Evolutionary conservation across 768 basidiomycete species (phyloP), one percentile per base, ranked within the genome.

Genomic region (Ephemerocybe angulata): DNA sequence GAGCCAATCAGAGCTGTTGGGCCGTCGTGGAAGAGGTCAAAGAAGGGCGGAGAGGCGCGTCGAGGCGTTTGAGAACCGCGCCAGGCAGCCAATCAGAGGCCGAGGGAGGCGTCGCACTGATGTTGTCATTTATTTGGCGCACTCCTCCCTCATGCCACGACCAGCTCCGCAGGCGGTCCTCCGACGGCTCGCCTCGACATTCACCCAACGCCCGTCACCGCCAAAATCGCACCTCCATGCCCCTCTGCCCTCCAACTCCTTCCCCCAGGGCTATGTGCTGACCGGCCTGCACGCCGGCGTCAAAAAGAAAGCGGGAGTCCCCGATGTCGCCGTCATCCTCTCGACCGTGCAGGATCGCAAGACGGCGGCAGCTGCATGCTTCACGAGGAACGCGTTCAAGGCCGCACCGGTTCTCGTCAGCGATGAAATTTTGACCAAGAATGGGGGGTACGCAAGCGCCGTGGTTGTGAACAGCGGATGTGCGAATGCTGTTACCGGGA

Each of bases 401-500:
- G 97, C 97, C 2, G 93, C 96, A 0, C 97, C 97, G 1, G 95
- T 98, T 13, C 66, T 88, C 43, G 93, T 98, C 47, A 91, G 87
- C 3, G 82, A 89, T 55, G 79, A 94, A 28, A 80, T 98, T 17
- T 73, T 99, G 30, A 72, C 76, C n/a, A 65, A 70, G 17, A 82
- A 78, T 21, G 73, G 71, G 0, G 94, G 94, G 2, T 74, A 87
- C 27, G 93, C 87, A 0, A 80, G 90, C 5, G 87, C 81, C 0
- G 67, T 98, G n/a, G 88, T 98, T 60, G 87, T 98, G 46, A 99
- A 97, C 75, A 90, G 89, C 60, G 97, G 96, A 1, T 97, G 96
- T 67, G 97, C 97, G 3, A 99, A 98, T 67, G 97, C 97, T 12
- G 95, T 99, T 22, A 98, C 97, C 0, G 97, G 97, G 11, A 84